phyloP scores from a whole-genome alignment of 805 yeast genomes.

The Ogataea ganodermae region DNA sequence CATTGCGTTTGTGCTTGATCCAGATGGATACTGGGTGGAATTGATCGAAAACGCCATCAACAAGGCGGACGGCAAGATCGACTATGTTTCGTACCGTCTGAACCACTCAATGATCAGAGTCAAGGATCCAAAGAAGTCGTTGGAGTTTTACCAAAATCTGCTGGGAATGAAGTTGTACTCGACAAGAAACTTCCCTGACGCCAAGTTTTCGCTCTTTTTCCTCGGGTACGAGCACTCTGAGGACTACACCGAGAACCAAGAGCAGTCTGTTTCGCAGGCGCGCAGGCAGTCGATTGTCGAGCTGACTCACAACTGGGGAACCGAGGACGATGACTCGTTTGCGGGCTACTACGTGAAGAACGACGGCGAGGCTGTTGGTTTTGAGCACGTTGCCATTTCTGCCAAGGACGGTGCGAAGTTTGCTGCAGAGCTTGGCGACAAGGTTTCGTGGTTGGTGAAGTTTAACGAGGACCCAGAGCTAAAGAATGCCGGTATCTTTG shows the following conservation, averaged over 20 bases:
- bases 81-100: constrained; percentile 49
- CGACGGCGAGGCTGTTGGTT: constrained; percentile 65
- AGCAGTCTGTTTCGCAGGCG: constrained; percentile 37
- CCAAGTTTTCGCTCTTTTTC: constrained; percentile 84
- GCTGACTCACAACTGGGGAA: constrained; percentile 94
- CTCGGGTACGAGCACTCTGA: constrained; percentile 65
- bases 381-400: constrained; percentile 80
- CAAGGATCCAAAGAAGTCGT: constrained; percentile 74
- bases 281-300: constrained; percentile 74
- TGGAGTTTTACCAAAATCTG: constrained; percentile 75
- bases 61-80: constrained; percentile 44
- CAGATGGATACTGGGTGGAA: constrained; percentile 97
- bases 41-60: constrained; percentile 59
- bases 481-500: constrained; percentile 67
- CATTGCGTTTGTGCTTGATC: constrained; percentile 94
- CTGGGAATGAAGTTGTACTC: constrained; percentile 79
- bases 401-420: constrained; percentile 61
- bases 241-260: constrained; percentile 44
- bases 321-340: constrained; percentile 76
- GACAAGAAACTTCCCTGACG: constrained; percentile 57
- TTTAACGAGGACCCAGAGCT: constrained; percentile 53
- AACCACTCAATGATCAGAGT: constrained; percentile 94
- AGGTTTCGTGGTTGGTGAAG: constrained; percentile 57
- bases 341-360: constrained; percentile 64
- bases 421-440: constrained; percentile 51